phyloP scores from a whole-genome alignment of 2,329 filamentous ascomycete genomes.

The Phaeoacremonium minimum region DNA sequence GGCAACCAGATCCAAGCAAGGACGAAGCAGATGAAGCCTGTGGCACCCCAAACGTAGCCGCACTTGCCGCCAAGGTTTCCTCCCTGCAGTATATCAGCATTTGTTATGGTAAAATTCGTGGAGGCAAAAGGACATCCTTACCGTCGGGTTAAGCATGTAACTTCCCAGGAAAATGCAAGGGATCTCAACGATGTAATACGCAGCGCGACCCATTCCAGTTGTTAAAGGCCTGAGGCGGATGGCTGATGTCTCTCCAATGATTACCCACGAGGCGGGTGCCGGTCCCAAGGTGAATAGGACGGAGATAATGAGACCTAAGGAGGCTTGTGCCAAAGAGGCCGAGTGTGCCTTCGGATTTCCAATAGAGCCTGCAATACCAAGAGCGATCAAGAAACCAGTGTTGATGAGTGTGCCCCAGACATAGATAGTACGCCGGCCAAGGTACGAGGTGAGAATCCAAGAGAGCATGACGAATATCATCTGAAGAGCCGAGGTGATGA shows the following conservation, averaged over 20 bases:
- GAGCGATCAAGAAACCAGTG: slow-evolving; percentile 46
- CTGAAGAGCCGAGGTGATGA: slow-evolving; percentile 62
- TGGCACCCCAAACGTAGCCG: slow-evolving; percentile 57
- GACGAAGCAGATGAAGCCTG: slow-evolving; percentile 50
- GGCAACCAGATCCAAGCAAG: slow-evolving; percentile 44
- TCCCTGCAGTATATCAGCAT: slow-evolving; percentile 23
- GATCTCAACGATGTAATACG: slow-evolving; percentile 62
- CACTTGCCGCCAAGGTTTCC: slow-evolving; percentile 50
- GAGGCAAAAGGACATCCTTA: slow-evolving; percentile 17
- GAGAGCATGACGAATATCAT: slow-evolving; percentile 61
- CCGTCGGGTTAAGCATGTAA: slow-evolving; percentile 56
- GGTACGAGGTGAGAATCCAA: slow-evolving; percentile 61
- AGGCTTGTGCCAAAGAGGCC: slow-evolving; percentile 52
- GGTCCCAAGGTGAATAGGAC: slow-evolving; percentile 60
- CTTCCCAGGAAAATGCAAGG: slow-evolving; percentile 60
- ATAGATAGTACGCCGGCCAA: slow-evolving; percentile 61
- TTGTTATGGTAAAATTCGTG: not conserved
- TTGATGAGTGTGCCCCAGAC: slow-evolving; percentile 55
- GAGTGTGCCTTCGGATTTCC: slow-evolving; percentile 27
- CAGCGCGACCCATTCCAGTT: slow-evolving; percentile 58
- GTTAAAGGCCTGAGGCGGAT: slow-evolving; percentile 62
- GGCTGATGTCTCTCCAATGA: slow-evolving; percentile 63
- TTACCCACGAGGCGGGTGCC: slow-evolving; percentile 61
- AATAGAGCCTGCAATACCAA: slow-evolving; percentile 56
- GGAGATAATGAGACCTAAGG: slow-evolving; percentile 60